These are phyloP conservation scores for Colletotrichum cordylinicola DNA, from an alignment of 2,329 filamentous ascomycete species.

Conservation along the genomic window DNA sequence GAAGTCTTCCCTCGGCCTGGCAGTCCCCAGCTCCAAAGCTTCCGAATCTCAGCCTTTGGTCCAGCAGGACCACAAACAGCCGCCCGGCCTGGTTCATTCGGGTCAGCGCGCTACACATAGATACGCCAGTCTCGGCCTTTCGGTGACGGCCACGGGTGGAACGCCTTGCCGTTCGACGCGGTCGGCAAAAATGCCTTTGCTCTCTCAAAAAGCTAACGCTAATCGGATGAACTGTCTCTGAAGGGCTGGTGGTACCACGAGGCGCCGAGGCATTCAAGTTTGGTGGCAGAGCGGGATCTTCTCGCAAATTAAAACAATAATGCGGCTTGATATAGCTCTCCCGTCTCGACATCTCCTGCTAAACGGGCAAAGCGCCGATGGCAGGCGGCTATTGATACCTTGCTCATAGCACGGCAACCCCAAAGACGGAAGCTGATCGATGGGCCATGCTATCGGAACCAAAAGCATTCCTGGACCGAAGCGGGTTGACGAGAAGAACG, in stretches of 20 bases:
- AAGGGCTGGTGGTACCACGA: background rate
- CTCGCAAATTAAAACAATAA: background rate
- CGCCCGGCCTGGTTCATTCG: background rate
- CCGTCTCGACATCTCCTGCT: background rate
- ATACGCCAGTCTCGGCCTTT: background rate
- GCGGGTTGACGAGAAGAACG: background rate
- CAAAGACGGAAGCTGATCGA: background rate
- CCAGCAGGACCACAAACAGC: background rate
- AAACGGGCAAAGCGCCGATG: background rate
- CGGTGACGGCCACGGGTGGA: background rate
- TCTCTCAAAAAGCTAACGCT: background rate
- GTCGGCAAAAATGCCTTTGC: background rate
- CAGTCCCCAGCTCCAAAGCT: background rate
- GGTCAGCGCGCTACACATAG: background rate
- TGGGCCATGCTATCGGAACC: background rate
- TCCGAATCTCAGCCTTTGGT: background rate
- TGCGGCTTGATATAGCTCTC: slow-evolving; percentile 4
- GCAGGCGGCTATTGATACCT: background rate
- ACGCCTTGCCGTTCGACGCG: background rate
- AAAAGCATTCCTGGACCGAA: background rate
- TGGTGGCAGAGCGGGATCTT: background rate
- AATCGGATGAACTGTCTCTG: slow-evolving; percentile 8
- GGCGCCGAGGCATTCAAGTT: background rate
- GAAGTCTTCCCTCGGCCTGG: background rate
- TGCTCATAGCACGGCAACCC: background rate